phyloP scores from a whole-genome alignment of 768 basidiomycete species.

The Leccinum sublutescens region DNA sequence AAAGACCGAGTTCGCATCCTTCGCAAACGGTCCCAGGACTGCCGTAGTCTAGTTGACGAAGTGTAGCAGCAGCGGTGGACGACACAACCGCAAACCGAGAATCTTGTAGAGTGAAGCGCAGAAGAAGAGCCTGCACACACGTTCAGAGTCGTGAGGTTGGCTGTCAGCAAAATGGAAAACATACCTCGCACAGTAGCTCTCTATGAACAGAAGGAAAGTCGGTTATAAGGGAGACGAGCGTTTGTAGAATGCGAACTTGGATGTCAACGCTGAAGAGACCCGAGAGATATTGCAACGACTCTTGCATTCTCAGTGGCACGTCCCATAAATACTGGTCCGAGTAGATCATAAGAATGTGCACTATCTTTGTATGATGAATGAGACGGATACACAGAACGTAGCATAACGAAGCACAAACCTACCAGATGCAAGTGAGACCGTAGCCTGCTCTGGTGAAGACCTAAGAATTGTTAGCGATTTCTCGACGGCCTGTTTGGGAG shows the following conservation, averaged over 20 bases:
- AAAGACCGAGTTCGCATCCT: conserved; percentile 85
- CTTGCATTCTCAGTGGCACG: conserved; percentile 92
- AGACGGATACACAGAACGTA: not conserved
- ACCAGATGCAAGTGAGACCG: conserved; percentile 70
- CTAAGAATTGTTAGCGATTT: conserved; percentile 79
- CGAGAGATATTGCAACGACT: conserved; percentile 37
- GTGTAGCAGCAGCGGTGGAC: conserved; percentile 92
- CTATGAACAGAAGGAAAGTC: too few species aligned
- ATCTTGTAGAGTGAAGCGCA: conserved; percentile 95
- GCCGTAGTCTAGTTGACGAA: conserved; percentile 76
- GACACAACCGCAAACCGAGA: conserved; percentile 95
- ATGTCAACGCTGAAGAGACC: too few species aligned
- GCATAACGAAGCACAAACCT: conserved; percentile 28
- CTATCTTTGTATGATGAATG: conserved; percentile 53
- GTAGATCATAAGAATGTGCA: conserved; percentile 74
- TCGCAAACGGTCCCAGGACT: conserved; percentile 67
- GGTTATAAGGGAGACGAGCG: too few species aligned
- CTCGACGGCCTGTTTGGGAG: conserved; percentile 65
- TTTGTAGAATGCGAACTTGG: too few species aligned
- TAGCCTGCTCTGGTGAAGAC: conserved; percentile 80
- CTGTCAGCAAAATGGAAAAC: too few species aligned
- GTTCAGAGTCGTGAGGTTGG: not conserved
- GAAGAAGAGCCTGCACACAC: conserved; percentile 66
- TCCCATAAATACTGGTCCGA: conserved; percentile 90
- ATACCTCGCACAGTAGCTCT: too few species aligned